These are phyloP conservation scores for Vitis hybrid DNA, from an alignment of 177 flowering plant genomes.

Conservation along the genomic window DNA sequence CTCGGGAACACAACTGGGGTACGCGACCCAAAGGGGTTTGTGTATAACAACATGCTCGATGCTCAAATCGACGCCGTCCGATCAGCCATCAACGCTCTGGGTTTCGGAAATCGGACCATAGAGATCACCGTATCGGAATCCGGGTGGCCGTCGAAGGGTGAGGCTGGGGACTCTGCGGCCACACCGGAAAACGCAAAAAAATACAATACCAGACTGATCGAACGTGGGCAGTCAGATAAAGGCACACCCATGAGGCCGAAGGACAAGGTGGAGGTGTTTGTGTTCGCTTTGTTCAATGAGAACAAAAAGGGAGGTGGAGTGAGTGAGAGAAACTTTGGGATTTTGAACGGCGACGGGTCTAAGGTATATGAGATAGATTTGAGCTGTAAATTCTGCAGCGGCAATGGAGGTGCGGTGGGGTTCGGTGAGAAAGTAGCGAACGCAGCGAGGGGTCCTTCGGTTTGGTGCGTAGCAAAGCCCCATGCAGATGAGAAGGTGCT, in stretches of 20 bases:
- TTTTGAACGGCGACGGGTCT: conserved; percentile 54
- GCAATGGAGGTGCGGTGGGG: conserved; percentile 25
- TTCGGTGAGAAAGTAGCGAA: conserved; percentile 31
- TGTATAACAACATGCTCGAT: conserved; percentile 63
- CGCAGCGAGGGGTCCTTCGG: conserved; percentile 44
- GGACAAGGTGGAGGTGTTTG: conserved; percentile 37
- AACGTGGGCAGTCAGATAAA: conserved; percentile 34
- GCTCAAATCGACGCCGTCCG: conserved; percentile 61
- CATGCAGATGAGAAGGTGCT: conserved; percentile 58
- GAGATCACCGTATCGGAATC: conserved; percentile 52
- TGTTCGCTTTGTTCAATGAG: conserved; percentile 75
- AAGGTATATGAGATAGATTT: conserved; percentile 59
- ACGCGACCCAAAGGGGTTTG: conserved; percentile 43
- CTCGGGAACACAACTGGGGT: conserved; percentile 41
- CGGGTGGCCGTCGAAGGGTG: conserved; percentile 80
- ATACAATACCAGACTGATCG: conserved; percentile 52
- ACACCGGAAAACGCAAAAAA: conserved; percentile 51
- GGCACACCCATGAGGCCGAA: conserved; percentile 69
- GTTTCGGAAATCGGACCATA: conserved; percentile 39
- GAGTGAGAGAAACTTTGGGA: conserved; percentile 69
- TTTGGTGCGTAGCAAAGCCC: conserved; percentile 84
- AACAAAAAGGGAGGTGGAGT: conserved; percentile 50
- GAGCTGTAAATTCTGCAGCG: conserved; percentile 51
- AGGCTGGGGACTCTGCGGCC: conserved; percentile 33
- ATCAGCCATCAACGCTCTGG: conserved; percentile 46